Percentiles rank a stretch among this genome's conserved stretches.
These are phyloP conservation scores for Lactarius evosmus DNA, from an alignment of 768 basidiomycete species.

Conservation along the genomic window DNA sequence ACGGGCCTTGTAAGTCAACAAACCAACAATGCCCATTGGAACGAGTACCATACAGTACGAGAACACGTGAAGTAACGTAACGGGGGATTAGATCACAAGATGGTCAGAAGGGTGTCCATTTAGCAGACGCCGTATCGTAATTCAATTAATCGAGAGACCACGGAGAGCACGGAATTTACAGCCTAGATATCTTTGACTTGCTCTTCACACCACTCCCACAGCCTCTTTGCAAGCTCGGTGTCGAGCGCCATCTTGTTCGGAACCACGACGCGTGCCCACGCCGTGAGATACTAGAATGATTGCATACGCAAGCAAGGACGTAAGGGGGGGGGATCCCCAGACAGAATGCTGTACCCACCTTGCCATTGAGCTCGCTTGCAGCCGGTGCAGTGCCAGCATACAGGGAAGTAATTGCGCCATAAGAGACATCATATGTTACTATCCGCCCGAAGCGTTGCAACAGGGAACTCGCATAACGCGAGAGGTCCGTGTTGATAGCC, in stretches of 20 bases:
- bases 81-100: too few relatives aligned
- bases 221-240: conserved; percentile 16
- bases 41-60: too few relatives aligned
- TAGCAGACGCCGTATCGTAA: too few relatives aligned
- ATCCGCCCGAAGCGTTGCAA: neutral
- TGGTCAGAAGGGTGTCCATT: too few relatives aligned
- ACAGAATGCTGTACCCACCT: neutral
- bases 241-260: conserved; percentile 18
- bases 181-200: conserved; percentile 14
- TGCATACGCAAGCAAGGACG: neutral
- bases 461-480: neutral
- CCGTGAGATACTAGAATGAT: conserved; percentile 17
- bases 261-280: conserved; percentile 21
- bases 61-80: too few relatives aligned
- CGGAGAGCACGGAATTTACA: neutral
- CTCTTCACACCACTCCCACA: conserved; percentile 33
- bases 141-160: too few relatives aligned
- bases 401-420: conserved; percentile 10
- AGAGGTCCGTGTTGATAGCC: conserved; percentile 1
- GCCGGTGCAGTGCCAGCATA: conserved; percentile 7
- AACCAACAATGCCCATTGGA: neutral
- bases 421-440: neutral
- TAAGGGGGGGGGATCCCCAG: neutral
- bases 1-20: too few relatives aligned
- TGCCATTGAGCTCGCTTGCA: conserved; percentile 9